Conservation (phyloP, 139 green algal genomes). For the Desmodesmus armatus region DNA sequence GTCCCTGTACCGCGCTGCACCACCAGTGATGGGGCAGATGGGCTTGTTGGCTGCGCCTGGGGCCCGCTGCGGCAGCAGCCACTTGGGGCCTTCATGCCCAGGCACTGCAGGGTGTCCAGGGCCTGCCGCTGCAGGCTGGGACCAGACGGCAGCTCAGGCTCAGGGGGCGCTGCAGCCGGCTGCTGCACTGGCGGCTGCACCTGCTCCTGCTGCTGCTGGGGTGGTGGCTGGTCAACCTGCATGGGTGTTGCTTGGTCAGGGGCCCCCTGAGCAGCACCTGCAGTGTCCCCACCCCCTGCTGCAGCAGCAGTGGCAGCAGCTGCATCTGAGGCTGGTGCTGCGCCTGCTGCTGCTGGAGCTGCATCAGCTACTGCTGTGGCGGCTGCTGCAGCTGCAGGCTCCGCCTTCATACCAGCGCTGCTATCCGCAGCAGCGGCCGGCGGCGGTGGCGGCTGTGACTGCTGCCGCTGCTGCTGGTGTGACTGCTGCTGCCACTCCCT, state of each 20-base stretch:
- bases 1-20: constrained; percentile 47
- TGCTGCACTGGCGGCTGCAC: background rate
- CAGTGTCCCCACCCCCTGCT: background rate
- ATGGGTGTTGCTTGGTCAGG: background rate
- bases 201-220: background rate
- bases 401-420: background rate
- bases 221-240: background rate
- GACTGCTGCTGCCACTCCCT: background rate
- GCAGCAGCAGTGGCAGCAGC: background rate
- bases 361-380: background rate
- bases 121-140: background rate
- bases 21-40: constrained; percentile 43
- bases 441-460: background rate
- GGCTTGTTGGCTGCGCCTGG: constrained; percentile 24
- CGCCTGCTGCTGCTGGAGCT: background rate
- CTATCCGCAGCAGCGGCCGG: background rate
- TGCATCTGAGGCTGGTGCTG: background rate
- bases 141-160: background rate
- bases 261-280: background rate
- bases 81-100: constrained; percentile 57
- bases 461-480: background rate
- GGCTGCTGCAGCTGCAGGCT: background rate
- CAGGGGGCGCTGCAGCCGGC: background rate
- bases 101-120: constrained; percentile 48
- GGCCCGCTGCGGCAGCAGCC: constrained; percentile 50